Conservation (phyloP, 2,329 filamentous ascomycete genomes). For the Aspergillus vadensis region DNA sequence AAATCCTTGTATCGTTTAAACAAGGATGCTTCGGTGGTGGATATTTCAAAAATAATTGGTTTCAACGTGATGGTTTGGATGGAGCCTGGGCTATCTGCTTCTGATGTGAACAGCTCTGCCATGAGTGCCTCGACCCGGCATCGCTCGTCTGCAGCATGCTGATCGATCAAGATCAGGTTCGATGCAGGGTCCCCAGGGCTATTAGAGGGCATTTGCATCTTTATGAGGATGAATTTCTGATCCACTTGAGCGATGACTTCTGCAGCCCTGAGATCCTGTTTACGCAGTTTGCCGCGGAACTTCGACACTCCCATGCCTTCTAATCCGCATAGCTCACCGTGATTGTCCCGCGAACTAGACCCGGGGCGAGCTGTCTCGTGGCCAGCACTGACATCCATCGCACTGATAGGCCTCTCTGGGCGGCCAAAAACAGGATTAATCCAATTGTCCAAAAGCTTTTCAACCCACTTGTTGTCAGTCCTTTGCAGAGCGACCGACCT, state of each 20-base stretch:
- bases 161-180: slow-evolving; percentile 76
- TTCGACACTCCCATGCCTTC: slow-evolving; percentile 29
- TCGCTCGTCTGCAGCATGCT: slow-evolving; percentile 93
- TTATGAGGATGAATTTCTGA: slow-evolving; percentile 80
- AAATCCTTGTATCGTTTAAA: slow-evolving; percentile 57
- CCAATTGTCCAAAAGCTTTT: slow-evolving; percentile 65
- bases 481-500: slow-evolving; percentile 18
- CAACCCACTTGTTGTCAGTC: slow-evolving; percentile 57
- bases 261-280: slow-evolving; percentile 60
- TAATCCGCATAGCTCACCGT: slow-evolving; percentile 25
- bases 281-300: slow-evolving; percentile 57
- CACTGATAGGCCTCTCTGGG: slow-evolving; percentile 47
- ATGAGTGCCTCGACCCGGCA: slow-evolving; percentile 76
- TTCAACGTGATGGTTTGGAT: slow-evolving; percentile 31
- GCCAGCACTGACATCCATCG: slow-evolving; percentile 31
- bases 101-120: slow-evolving; percentile 49
- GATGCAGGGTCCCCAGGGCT: slow-evolving; percentile 2
- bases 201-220: slow-evolving; percentile 44
- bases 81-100: background rate
- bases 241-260: slow-evolving; percentile 81
- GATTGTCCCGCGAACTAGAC: slow-evolving; percentile 22
- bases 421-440: slow-evolving; percentile 73
- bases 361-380: slow-evolving; percentile 18
- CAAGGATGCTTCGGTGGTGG: slow-evolving; percentile 60
- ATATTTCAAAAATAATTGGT: slow-evolving; percentile 66